These are phyloP conservation scores for Wickerhamiella infanticola DNA, from an alignment of 1,139 yeast genomes.

Conservation along the genomic window DNA sequence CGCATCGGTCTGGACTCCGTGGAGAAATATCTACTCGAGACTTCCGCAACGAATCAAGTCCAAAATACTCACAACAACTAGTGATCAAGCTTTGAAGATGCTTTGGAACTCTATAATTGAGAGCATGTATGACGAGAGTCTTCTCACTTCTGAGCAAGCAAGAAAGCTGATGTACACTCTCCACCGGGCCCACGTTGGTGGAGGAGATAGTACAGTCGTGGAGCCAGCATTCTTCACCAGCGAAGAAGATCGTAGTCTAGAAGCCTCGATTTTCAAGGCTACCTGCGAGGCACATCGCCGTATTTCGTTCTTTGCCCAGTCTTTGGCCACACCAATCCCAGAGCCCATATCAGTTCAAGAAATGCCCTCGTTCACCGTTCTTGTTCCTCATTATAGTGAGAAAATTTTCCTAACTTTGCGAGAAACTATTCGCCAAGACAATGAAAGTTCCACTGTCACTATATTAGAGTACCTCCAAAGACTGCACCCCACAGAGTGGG, in stretches of 20 bases:
- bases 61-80: constrained; percentile 41
- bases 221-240: constrained; percentile 14
- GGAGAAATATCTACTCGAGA: constrained; percentile 66
- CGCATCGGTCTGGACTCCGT: constrained; percentile 69
- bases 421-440: constrained; percentile 46
- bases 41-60: constrained; percentile 60
- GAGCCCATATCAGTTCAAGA: constrained; percentile 55
- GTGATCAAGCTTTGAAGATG: constrained; percentile 22
- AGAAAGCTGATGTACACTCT: constrained; percentile 34
- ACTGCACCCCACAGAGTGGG: constrained; percentile 62
- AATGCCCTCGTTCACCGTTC: constrained; percentile 73
- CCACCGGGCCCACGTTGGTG: background rate
- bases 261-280: constrained; percentile 17
- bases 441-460: constrained; percentile 43
- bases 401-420: constrained; percentile 47
- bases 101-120: constrained; percentile 70
- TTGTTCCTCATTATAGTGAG: constrained; percentile 76
- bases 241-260: constrained; percentile 18
- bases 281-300: constrained; percentile 60
- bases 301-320: constrained; percentile 77
- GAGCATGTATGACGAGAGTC: constrained; percentile 63
- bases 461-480: constrained; percentile 59
- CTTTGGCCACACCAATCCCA: constrained; percentile 61
- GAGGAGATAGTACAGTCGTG: background rate
- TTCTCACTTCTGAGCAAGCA: constrained; percentile 40